Evolutionary conservation across 345 rosid genomes (phyloP), one percentile per base, ranked within the genome.

Genomic region (Kernera saxatilis): DNA sequence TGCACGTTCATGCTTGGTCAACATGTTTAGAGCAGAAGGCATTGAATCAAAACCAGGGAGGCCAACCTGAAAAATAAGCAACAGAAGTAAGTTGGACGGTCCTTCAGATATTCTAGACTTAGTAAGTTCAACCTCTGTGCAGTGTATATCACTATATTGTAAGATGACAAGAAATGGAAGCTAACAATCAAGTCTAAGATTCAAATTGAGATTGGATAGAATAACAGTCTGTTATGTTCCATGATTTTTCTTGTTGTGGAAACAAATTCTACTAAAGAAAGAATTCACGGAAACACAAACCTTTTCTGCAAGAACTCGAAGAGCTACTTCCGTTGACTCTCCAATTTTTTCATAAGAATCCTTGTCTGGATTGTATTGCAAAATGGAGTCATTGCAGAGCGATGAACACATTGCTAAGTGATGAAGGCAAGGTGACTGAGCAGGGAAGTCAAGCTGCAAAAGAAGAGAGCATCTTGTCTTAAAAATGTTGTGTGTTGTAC

Each of bases 11-110:
- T 89, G 98, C 78, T 89, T 94, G 87, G 93, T 94, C 78, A 94
- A 83, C 87, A 89, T 79, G 70, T 89, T 82, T 77, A 94, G 74
- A 41, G 97, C 88, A 80, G 89, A 88, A 76, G 98, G 91, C 96
- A 94, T 88, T 71, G 97, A 89, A 83, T 94, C 99, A 85, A 94
- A 94, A 71, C 98, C 99, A 77, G 99, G 99, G 82, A 94, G 96
- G 53, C 99, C 99, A 82, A 94, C 89, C 99, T 94, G 88, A 67
- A 76, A 79, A 81, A 41, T 79, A 39, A 64, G 71, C 45, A 58
- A 73, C 40, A 70, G 36, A 64, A 65, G 69, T 70, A 74, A 72
- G 35, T 49, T 43, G 45, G 61, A 53, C 30, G 1, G 23, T n/a
- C 51, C 23, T 53, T 54, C 49, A 69, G 18, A 27, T 26, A 72